phyloP scores from a whole-genome alignment of 228 moss, liverwort and hornwort genomes.

The Sphagnum fallax region DNA sequence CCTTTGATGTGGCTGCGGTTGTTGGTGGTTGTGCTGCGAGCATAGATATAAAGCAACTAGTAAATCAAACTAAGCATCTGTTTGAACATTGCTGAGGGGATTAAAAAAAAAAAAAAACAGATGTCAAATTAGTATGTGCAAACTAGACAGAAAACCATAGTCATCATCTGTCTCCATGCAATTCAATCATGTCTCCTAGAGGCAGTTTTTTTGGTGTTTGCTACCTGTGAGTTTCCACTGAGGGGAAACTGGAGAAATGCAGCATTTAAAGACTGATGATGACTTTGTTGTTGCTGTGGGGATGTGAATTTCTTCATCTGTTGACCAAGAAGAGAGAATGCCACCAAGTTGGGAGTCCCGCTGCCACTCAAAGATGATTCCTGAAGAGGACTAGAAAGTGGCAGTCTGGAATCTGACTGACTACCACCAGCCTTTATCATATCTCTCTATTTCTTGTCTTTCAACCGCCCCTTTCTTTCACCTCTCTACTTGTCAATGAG shows the following conservation, averaged over 20 bases:
- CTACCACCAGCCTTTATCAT: no score
- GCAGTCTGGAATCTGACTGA: no score
- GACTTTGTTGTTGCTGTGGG: constrained; percentile 12
- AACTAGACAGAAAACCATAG: neutral
- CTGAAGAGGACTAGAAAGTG: constrained; percentile 1
- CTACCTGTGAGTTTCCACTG: neutral
- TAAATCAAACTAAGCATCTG: neutral
- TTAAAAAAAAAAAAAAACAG: neutral
- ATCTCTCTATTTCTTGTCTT: no score
- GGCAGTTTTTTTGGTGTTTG: neutral
- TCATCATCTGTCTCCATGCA: neutral
- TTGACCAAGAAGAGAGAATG: constrained; percentile 45
- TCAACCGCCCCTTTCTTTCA: no score
- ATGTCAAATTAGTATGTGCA: neutral
- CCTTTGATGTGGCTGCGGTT: constrained; percentile 7
- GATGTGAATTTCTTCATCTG: constrained; percentile 14
- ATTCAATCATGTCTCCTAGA: neutral
- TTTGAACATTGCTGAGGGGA: neutral
- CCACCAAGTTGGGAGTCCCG: constrained; percentile 4
- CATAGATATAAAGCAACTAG: neutral
- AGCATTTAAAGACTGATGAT: constrained; percentile 5
- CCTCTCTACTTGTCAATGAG: no score
- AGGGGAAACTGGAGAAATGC: neutral
- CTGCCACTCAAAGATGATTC: neutral
- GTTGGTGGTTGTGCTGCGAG: neutral